A percentile compares a stretch with the other conserved stretches of the same genome.
phyloP scores from a whole-genome alignment of 1,284 basidiomycete species.

The Leccinum pachyderme region DNA sequence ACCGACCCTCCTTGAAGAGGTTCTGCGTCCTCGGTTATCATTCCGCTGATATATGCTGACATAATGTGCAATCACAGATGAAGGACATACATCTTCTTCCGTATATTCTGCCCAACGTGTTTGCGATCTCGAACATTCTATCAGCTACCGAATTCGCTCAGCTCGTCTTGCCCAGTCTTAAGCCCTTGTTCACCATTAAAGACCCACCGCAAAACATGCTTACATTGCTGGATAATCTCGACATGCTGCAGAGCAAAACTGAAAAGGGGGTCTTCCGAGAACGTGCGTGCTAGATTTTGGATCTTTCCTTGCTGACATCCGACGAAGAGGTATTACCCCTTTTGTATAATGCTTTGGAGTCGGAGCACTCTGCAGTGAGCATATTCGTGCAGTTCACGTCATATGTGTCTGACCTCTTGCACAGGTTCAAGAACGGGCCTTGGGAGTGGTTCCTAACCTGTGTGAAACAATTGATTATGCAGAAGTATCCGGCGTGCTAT shows the following conservation, averaged over 20 bases:
- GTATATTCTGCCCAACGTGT: slow-evolving; percentile 98
- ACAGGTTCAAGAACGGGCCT: slow-evolving; percentile 88
- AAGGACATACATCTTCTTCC: slow-evolving; percentile 90
- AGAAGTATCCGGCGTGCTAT: slow-evolving; percentile 82
- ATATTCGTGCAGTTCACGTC: slow-evolving; percentile 3
- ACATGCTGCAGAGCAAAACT: slow-evolving; percentile 88
- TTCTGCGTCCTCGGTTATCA: slow-evolving; percentile 33
- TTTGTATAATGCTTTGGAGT: slow-evolving; percentile 93
- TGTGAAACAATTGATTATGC: slow-evolving; percentile 94
- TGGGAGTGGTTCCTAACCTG: slow-evolving; percentile 82
- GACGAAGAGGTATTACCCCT: slow-evolving; percentile 85
- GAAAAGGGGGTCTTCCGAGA: slow-evolving; percentile 85
- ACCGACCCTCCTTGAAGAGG: slow-evolving; percentile 93
- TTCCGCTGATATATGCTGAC: slow-evolving; percentile 13
- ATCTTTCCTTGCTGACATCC: slow-evolving; percentile 5
- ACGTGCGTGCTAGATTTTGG: slow-evolving; percentile 53
- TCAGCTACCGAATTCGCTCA: slow-evolving; percentile 80
- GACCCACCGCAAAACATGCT: slow-evolving; percentile 98
- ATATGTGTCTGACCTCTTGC: slow-evolving; percentile 3
- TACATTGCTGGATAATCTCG: slow-evolving; percentile 86
- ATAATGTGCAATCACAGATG: slow-evolving; percentile 55
- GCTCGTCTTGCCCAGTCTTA: slow-evolving; percentile 83
- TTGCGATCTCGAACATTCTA: slow-evolving; percentile 81
- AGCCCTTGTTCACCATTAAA: slow-evolving; percentile 87
- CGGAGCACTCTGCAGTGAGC: slow-evolving; percentile 78